phyloP scores from a whole-genome alignment of 169 alveolate genomes.

The Eimeria sp. region DNA sequence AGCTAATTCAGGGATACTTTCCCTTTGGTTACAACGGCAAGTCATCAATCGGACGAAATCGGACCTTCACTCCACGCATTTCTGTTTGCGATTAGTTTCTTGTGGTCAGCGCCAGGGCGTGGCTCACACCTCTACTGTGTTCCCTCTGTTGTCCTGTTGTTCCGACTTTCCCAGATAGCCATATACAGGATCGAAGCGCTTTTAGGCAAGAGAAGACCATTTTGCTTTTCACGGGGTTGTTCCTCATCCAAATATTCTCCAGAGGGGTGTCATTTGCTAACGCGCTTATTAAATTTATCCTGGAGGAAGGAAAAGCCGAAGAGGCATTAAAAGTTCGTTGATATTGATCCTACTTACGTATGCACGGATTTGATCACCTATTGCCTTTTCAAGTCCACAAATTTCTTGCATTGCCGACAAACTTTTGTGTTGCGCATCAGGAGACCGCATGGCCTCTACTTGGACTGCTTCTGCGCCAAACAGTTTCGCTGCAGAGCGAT shows the following conservation, averaged over 20 bases:
- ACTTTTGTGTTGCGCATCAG: background rate
- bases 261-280: slow-evolving; percentile 28
- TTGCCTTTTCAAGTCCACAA: background rate
- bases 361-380: background rate
- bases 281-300: slow-evolving; percentile 10
- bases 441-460: slow-evolving; percentile 63
- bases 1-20: slow-evolving; percentile 57
- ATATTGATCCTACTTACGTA: background rate
- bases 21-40: slow-evolving; percentile 74
- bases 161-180: background rate
- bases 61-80: background rate
- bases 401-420: background rate
- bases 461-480: slow-evolving; percentile 48
- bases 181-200: background rate
- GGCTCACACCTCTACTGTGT: background rate
- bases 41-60: background rate
- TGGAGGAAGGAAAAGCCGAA: slow-evolving; percentile 33
- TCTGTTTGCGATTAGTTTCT: background rate
- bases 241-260: slow-evolving; percentile 13
- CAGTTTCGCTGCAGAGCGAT: background rate
- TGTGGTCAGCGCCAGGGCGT: background rate
- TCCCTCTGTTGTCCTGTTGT: background rate
- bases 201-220: slow-evolving; percentile 18
- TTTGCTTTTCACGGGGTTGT: slow-evolving; percentile 46
- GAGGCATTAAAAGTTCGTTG: slow-evolving; percentile 13